Evolutionary conservation across 169 alveolate species (phyloP), one percentile per base, ranked within the genome.

Genomic region (Babesia caballi): DNA sequence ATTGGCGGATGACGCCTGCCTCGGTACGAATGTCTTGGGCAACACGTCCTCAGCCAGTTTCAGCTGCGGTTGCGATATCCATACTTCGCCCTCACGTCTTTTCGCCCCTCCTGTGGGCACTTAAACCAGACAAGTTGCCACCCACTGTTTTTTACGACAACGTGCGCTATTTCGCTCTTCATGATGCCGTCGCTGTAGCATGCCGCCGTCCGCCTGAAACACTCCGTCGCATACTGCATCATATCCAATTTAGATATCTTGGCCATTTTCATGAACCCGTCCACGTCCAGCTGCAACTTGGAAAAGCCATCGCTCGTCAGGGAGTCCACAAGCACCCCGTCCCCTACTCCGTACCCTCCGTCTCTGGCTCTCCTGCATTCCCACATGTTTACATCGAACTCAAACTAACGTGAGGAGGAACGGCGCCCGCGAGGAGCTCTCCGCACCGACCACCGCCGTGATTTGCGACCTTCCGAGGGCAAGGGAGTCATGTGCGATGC

Each of bases 161-260:
- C 68, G 0, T 86, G 89, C 14, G 51, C 78, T 14, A 85, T 67
- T 68, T 85, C 91, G 60, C 73, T 82, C 23, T 66, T 85, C 63
- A 85, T 85, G 27, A 85, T 74, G 50, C 86, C 86, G 41, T 85
- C 86, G 53, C 86, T 78, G 66, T 85, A 85, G 21, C 85, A 82
- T 60, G 76, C 61, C 21, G 91, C 86, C 40, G 84, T 38, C 33
- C 86, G 78, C 28, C 67, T 66, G 47, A 81, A 85, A 38, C 83
- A 54, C 35, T 85, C 84, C 21, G 67, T 49, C 2, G 74, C 86
- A 60, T 85, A 85, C n/a, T 66, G 66, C 68, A 63, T 74, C 72
- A 83, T 65, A 36, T 72, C 90, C 47, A 74, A 46, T 72, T 83
- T 83, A 19, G 90, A 73, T 58, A 83, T 72, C 33, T 66, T 66